These are phyloP conservation scores for Xylariales sp. DNA, from an alignment of 2,329 filamentous ascomycete species.

Conservation along the genomic window DNA sequence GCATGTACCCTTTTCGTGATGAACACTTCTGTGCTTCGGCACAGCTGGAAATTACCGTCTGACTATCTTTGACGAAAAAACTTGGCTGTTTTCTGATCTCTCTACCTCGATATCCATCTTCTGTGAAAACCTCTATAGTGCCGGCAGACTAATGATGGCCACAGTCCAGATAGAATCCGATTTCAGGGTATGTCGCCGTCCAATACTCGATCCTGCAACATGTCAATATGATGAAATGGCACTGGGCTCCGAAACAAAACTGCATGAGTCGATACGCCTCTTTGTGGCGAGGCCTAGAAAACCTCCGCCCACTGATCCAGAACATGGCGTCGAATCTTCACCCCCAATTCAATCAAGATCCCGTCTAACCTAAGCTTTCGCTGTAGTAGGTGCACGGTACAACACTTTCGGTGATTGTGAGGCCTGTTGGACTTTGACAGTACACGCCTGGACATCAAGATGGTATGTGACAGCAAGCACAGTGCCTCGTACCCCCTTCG, in stretches of 20 bases:
- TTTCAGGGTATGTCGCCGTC: slow-evolving; percentile 24
- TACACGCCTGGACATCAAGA: too few relatives aligned
- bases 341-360: too few relatives aligned
- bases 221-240: slow-evolving; percentile 75
- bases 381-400: too few relatives aligned
- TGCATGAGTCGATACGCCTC: slow-evolving; percentile 80
- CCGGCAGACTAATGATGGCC: background rate
- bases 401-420: too few relatives aligned
- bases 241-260: slow-evolving; percentile 86
- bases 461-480: too few relatives aligned
- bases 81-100: slow-evolving; percentile 79
- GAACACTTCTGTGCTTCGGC: slow-evolving; percentile 64
- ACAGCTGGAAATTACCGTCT: slow-evolving; percentile 97
- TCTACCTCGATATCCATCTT: slow-evolving; percentile 19
- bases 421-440: too few relatives aligned
- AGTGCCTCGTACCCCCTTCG: slow-evolving; percentile 34
- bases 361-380: too few relatives aligned
- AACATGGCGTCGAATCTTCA: slow-evolving; percentile 3
- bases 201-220: too few relatives aligned
- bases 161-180: background rate
- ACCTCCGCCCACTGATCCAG: slow-evolving; percentile 92
- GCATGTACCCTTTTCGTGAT: slow-evolving; percentile 42
- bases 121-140: too few relatives aligned
- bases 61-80: slow-evolving; percentile 73
- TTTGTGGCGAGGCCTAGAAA: slow-evolving; percentile 99